A percentile compares a stretch with the other conserved stretches of the same genome.
These are phyloP conservation scores for Plasmodium blacklocki DNA, from an alignment of 169 alveolate genomes.

Conservation along the genomic window DNA sequence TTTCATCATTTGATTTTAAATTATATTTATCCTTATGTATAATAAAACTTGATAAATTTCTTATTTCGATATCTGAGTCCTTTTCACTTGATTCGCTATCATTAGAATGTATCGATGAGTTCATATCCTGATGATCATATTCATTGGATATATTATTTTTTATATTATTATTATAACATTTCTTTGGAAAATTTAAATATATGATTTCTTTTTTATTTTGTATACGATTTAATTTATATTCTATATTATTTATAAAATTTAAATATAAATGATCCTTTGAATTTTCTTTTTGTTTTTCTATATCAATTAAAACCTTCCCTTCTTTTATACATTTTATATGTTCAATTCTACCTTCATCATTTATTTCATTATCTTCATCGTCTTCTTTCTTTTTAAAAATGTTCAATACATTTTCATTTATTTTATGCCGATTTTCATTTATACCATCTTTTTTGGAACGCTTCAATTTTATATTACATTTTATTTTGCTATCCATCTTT, in stretches of 20 bases:
- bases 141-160: not conserved
- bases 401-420: not conserved
- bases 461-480: slow-evolving; percentile 26
- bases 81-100: not conserved
- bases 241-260: slow-evolving; percentile 28
- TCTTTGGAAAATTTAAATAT: slow-evolving; percentile 39
- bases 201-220: slow-evolving; percentile 39
- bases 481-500: slow-evolving; percentile 13
- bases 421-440: slow-evolving; percentile 2
- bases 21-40: not conserved
- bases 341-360: slow-evolving; percentile 8
- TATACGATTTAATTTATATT: slow-evolving; percentile 48
- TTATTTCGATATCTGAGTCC: slow-evolving; percentile 9
- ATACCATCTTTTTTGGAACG: not conserved
- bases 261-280: slow-evolving; percentile 6
- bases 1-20: not conserved
- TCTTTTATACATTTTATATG: slow-evolving; percentile 47
- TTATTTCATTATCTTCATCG: slow-evolving; percentile 2
- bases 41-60: not conserved
- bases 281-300: not conserved
- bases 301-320: slow-evolving; percentile 28
- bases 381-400: slow-evolving; percentile 9
- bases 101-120: not conserved
- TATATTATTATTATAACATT: not conserved
- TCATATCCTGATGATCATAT: too few relatives aligned